phyloP scores from a whole-genome alignment of 2,329 filamentous ascomycete genomes.

The Alternaria ethzedia region DNA sequence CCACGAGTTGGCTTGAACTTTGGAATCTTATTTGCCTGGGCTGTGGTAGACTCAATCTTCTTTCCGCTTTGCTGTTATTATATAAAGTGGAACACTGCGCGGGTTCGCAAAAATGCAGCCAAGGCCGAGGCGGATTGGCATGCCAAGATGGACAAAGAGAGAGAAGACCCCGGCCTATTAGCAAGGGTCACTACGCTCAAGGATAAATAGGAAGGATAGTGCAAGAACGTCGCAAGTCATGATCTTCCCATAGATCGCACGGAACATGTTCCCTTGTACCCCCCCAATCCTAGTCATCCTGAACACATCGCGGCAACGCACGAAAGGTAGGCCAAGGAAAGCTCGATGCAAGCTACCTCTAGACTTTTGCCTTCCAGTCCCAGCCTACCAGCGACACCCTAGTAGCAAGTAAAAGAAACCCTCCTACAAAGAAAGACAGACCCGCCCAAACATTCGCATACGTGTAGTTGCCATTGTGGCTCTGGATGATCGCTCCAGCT shows the following conservation, averaged over 20 bases:
- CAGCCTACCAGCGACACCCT: conserved; percentile 37
- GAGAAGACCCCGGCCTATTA: conserved; percentile 30
- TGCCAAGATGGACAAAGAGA: conserved; percentile 38
- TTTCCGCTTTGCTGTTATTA: conserved; percentile 59
- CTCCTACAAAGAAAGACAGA: conserved; percentile 38
- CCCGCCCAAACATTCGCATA: conserved; percentile 48
- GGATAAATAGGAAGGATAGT: conserved; percentile 3
- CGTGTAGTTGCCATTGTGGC: conserved; percentile 35
- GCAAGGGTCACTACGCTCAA: conserved; percentile 34
- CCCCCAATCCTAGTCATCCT: not conserved
- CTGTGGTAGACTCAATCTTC: conserved; percentile 57
- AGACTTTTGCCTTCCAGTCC: conserved; percentile 37
- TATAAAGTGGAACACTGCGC: conserved; percentile 49
- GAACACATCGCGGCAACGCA: not conserved
- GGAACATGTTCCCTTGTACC: not conserved
- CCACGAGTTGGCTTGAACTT: conserved; percentile 66
- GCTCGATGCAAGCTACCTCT: not conserved
- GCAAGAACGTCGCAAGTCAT: not conserved
- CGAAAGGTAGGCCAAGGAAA: not conserved
- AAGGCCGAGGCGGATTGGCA: conserved; percentile 33
- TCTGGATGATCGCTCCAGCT: conserved; percentile 44
- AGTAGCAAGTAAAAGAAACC: conserved; percentile 32
- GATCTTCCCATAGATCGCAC: not conserved
- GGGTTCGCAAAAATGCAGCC: conserved; percentile 31
- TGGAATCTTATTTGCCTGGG: conserved; percentile 65